Evolutionary conservation across 192 early-diverging fungal genomes (phyloP), one percentile per base, ranked within the genome.

Genomic region (Fimicolochytrium jonesii): DNA sequence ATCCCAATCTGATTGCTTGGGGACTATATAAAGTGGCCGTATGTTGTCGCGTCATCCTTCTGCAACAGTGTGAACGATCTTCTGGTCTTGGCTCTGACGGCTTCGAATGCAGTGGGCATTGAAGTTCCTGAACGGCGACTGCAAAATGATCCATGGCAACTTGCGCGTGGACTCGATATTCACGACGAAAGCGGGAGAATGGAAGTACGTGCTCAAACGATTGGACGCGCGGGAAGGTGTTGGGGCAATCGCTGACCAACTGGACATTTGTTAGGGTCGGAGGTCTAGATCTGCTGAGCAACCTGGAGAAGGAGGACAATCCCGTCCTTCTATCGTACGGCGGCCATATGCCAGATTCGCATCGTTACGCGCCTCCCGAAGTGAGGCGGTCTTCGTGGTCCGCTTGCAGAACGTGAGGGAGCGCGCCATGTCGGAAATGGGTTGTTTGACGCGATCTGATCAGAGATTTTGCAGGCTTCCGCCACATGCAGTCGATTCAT

Each of bases 11-110:
- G 56, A 77, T 84, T 35, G 75, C 81, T 15, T 91, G 89, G 86
- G 95, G 95, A 25, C 72, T 98, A 26, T 96, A 90, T 61, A 95
- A 94, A 69, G 73, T 92, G 9, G 91, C 90, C 0, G 90, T 91
- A 73, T 43, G 84, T 78, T 34, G 20, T 18, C 13, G 42, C 42
- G 6, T 31, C 10, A 17, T 28, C 30, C 18, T 3, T 7, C 43
- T 1, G 15, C 6, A 31, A 33, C 18, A 30, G 15, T 41, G 63
- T 59, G 15, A 29, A 20, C 10, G 11, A 73, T 54, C 36, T 43
- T 31, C 41, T 29, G 7, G 33, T 29, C 20, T 53, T 56, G 50
- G 10, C 32, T 44, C 42, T 29, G 31, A 51, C 17, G 41, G 17
- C 32, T 39, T 34, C 10, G 4, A 17, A 22, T 17, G 25, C 74